Evolutionary conservation across 1,139 yeast species (phyloP).

Genomic region (Geotrichum histeridarum): DNA sequence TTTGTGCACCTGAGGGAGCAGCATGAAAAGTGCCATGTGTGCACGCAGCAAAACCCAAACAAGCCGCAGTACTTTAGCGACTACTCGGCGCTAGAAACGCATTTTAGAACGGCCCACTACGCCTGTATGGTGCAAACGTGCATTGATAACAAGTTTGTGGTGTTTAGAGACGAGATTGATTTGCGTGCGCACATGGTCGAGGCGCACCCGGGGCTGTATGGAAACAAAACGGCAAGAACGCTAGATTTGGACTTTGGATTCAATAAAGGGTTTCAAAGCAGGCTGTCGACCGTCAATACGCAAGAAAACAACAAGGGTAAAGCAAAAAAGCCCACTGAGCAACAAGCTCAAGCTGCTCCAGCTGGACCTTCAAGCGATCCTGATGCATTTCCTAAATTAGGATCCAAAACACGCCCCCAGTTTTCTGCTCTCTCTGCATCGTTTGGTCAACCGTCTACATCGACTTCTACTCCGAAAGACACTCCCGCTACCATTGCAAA

Average conservation of each 20-base stretch:
- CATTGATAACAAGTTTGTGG: constrained; percentile 84
- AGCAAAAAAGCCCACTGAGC: not conserved
- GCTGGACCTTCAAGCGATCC: constrained; percentile 20
- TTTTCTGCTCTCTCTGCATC: constrained; percentile 14
- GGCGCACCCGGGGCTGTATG: constrained; percentile 62
- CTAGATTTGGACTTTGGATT: constrained; percentile 29
- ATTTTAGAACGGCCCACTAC: constrained; percentile 68
- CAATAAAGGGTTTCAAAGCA: constrained; percentile 54
- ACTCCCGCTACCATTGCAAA: constrained; percentile 51
- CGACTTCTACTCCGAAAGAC: constrained; percentile 23
- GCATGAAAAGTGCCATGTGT: constrained; percentile 87
- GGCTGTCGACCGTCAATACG: constrained; percentile 49
- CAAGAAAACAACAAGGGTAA: constrained; percentile 3
- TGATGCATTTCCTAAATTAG: constrained; percentile 31
- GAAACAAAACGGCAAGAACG: constrained; percentile 30
- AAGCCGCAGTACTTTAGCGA: constrained; percentile 74
- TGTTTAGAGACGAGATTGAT: constrained; percentile 80
- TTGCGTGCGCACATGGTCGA: constrained; percentile 81
- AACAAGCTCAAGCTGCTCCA: constrained; percentile 23
- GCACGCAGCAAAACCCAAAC: constrained; percentile 58
- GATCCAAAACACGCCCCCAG: constrained; percentile 20
- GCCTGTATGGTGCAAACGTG: constrained; percentile 80
- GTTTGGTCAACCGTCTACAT: constrained; percentile 13
- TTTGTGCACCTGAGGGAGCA: constrained; percentile 73
- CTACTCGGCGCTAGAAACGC: constrained; percentile 67